Percentiles rank a stretch among this genome's conserved stretches.
Conservation (phyloP, 768 basidiomycete genomes). For the Wakefieldia striispora region DNA sequence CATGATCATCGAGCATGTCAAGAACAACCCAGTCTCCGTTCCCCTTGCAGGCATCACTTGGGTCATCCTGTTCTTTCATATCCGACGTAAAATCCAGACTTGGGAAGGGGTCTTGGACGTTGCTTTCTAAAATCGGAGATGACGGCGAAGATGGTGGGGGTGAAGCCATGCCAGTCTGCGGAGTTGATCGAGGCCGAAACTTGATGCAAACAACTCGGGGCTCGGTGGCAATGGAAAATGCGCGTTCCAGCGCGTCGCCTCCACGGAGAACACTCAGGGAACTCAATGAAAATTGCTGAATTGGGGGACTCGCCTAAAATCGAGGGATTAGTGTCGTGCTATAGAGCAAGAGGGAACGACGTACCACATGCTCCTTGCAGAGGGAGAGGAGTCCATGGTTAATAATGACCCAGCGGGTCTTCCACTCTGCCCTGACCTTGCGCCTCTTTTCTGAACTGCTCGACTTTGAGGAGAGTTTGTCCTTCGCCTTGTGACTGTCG, state of each 20-base stretch:
- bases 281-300: conserved; percentile 40
- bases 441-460: conserved; percentile 21
- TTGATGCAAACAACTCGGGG: conserved; percentile 42
- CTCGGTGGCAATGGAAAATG: conserved; percentile 20
- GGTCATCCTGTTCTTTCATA: background rate
- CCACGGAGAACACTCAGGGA: conserved; percentile 44
- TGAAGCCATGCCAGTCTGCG: conserved; percentile 7
- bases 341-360: conserved; percentile 16
- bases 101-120: background rate
- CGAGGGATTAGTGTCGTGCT: conserved; percentile 1
- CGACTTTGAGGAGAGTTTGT: conserved; percentile 14
- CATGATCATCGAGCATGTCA: conserved; percentile 49
- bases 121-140: conserved; percentile 22
- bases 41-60: conserved; percentile 9
- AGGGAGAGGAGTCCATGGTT: conserved; percentile 53
- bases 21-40: conserved; percentile 51
- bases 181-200: conserved; percentile 23
- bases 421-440: conserved; percentile 55
- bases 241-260: conserved; percentile 39
- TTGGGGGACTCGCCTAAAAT: conserved; percentile 38
- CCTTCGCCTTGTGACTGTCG: conserved; percentile 13
- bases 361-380: conserved; percentile 51
- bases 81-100: background rate
- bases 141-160: conserved; percentile 22
- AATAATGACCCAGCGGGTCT: conserved; percentile 61